Base-by-base conservation (phyloP, 2,329 filamentous ascomycete species). In the Cladosporium sp. region DNA sequence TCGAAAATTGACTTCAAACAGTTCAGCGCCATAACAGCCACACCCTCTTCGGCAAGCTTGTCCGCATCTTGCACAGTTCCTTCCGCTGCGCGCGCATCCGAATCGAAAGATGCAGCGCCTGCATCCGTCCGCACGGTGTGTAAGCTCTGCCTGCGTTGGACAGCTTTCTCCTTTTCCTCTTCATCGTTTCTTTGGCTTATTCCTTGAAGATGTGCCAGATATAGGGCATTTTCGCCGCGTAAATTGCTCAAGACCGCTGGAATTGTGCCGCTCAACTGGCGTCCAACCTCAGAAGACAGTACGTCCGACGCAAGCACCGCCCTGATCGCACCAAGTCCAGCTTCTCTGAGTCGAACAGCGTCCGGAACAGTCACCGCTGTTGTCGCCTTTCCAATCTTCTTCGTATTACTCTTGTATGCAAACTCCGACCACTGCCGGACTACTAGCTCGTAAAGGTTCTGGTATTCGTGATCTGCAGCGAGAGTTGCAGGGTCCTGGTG, bases 231-330 rank as follows among this genome's bases (percentile, higher is more conserved):
- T 63, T 90, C 87, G 25, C 90, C 89, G 83, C 92, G 93, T 26
- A 98, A 79, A 70, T 97, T 97, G 74, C 93, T 89, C 66, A 98
- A 81, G 21, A 98, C 89, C 69, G 93, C 89, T 34, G 94, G 93
- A 46, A 98, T 85, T 63, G 96, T 88, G 63, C 91, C 84, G 66
- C 89, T 85, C 69, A 97, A 84, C 75, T 96, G 93, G 70, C 89
- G 87, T 34, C 88, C 89, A 32, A 89, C 88, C 69, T 93, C 87
- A 3, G 90, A 89, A 0, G 88, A 88, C 60, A 97, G 84, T 21
- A 89, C 88, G 65, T 96, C 92, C 0, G 93, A 93, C 4, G 88
- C 86, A 18, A 93, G 90, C 23, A 97, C 85, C 67, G 90, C 91
- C 76, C 88, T 91, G 74, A 97, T 74, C 51, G 94, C 93, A 68